A percentile compares a stretch with the other conserved stretches of the same genome.
These are phyloP conservation scores for Agarophyton chilense DNA, from an alignment of 23 red algal species.

Conservation along the genomic window DNA sequence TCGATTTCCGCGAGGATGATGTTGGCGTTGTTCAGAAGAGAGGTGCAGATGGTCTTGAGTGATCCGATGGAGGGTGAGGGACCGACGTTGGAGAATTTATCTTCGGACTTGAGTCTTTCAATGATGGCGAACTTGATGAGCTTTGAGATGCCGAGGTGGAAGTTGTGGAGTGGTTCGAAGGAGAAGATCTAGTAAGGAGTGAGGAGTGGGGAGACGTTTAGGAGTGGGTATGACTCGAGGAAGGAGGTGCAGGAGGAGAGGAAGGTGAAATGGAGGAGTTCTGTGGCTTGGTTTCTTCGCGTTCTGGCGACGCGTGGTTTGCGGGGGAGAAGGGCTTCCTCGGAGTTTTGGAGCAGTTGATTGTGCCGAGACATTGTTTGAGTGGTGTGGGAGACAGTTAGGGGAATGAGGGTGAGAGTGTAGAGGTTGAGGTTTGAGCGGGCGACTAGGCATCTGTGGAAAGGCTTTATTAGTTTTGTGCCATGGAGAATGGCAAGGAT, in stretches of 20 bases:
- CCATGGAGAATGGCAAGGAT: neutral
- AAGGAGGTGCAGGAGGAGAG: neutral
- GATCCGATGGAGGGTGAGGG: neutral
- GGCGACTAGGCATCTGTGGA: neutral
- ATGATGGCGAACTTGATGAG: neutral
- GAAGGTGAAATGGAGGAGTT: neutral
- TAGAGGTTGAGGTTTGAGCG: neutral
- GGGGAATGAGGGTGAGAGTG: neutral
- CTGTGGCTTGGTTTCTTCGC: neutral
- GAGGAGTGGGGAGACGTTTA: no score
- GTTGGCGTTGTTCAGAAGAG: neutral
- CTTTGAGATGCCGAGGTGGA: slow-evolving; percentile 19
- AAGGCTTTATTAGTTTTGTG: neutral
- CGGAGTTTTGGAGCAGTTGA: no score
- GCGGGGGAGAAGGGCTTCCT: neutral
- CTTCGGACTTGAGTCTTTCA: neutral
- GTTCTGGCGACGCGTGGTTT: neutral
- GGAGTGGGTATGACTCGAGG: neutral
- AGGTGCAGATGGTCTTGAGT: neutral
- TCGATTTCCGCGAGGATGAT: neutral
- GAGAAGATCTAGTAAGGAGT: slow-evolving; percentile 14
- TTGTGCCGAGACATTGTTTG: no score
- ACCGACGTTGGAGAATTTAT: neutral
- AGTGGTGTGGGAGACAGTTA: neutral
- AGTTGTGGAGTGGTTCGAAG: slow-evolving; percentile 21